These are phyloP conservation scores for Mucuna pruriens DNA, from an alignment of 306 rosid species.

Conservation along the genomic window DNA sequence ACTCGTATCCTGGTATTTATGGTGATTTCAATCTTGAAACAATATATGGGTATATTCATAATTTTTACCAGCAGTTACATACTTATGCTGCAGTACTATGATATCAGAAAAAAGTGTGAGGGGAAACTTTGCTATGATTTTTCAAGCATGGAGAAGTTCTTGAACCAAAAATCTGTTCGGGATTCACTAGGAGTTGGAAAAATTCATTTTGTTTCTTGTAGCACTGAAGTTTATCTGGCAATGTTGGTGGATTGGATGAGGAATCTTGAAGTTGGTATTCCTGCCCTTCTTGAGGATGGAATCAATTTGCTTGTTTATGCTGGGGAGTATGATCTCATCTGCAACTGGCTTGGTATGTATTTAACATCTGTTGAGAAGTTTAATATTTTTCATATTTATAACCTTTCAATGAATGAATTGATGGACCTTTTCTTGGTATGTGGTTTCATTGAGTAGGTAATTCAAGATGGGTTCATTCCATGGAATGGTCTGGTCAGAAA, in stretches of 20 bases:
- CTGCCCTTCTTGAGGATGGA: conserved; percentile 90
- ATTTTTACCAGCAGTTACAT: conserved; percentile 26
- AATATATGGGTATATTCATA: background rate
- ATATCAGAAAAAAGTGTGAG: conserved; percentile 80
- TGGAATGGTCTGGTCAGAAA: conserved; percentile 92
- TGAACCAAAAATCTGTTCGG: conserved; percentile 71
- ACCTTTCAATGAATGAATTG: conserved; percentile 24
- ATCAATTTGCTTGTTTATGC: conserved; percentile 81
- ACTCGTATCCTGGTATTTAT: background rate
- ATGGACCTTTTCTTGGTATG: conserved; percentile 17
- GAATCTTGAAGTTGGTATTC: conserved; percentile 90
- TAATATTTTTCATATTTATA: conserved; percentile 33
- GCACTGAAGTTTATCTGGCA: conserved; percentile 73
- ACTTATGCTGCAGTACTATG: conserved; percentile 73
- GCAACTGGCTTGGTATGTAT: conserved; percentile 94
- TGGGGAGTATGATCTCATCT: conserved; percentile 94
- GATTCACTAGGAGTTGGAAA: conserved; percentile 88
- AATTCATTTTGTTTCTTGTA: conserved; percentile 83
- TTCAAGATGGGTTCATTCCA: conserved; percentile 95
- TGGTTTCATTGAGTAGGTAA: conserved; percentile 63
- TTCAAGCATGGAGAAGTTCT: conserved; percentile 88
- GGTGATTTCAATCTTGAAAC: conserved; percentile 28
- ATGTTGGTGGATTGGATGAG: conserved; percentile 94
- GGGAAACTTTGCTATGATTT: conserved; percentile 94
- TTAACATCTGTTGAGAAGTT: conserved; percentile 18